These are phyloP conservation scores for Tolypocladium capitatum DNA, from an alignment of 2,329 filamentous ascomycete genomes.

Conservation along the genomic window DNA sequence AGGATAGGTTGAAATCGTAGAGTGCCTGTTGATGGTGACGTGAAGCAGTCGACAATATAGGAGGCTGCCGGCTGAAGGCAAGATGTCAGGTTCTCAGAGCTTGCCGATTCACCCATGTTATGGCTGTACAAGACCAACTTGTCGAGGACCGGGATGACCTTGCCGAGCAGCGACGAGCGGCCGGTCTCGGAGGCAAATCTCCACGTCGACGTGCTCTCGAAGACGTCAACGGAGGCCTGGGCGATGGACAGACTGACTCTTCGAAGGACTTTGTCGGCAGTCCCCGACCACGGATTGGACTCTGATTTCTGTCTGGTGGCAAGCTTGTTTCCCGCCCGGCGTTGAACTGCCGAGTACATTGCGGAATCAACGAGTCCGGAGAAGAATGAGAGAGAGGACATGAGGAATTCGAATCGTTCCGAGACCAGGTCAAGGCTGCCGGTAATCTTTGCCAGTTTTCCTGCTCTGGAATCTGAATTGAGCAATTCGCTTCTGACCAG, in stretches of 20 bases:
- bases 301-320: conserved; percentile 29
- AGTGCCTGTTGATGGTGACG: conserved; percentile 55
- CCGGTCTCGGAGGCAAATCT: conserved; percentile 59
- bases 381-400: conserved; percentile 62
- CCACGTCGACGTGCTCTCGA: conserved; percentile 80
- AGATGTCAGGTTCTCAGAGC: conserved; percentile 34
- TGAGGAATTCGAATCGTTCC: conserved; percentile 65
- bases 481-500: conserved; percentile 71
- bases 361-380: conserved; percentile 64
- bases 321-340: conserved; percentile 43
- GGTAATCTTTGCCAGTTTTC: conserved; percentile 64
- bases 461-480: conserved; percentile 60
- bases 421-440: conserved; percentile 69
- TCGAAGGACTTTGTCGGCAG: conserved; percentile 65
- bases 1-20: conserved; percentile 68
- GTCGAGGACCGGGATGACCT: conserved; percentile 57
- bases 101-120: conserved; percentile 52
- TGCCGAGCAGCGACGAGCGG: conserved; percentile 53
- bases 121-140: conserved; percentile 61
- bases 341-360: conserved; percentile 52
- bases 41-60: conserved; percentile 64
- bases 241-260: conserved; percentile 60
- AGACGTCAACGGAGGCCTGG: conserved; percentile 65
- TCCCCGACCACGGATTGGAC: conserved; percentile 50
- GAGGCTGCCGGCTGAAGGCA: conserved; percentile 60